Conservation (phyloP, 2,329 filamentous ascomycete species). For the Pleurostoma richardsiae region DNA sequence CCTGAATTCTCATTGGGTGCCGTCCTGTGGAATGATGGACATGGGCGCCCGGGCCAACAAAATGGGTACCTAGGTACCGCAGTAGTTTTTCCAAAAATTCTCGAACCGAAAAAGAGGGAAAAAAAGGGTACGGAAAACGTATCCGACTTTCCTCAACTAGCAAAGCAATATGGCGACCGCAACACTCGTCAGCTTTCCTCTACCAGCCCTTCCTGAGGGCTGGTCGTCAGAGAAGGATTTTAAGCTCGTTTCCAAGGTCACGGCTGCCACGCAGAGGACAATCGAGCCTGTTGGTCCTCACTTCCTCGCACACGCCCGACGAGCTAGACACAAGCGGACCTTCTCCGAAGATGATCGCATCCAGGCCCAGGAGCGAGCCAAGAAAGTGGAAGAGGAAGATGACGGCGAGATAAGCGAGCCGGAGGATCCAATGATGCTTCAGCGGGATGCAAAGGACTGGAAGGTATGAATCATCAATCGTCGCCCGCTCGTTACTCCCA, state of each 20-base stretch:
- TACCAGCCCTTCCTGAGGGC: constrained; percentile 72
- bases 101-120: no score
- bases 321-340: constrained; percentile 92
- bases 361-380: constrained; percentile 88
- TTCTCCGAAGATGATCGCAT: constrained; percentile 99
- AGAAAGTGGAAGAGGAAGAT: constrained; percentile 91
- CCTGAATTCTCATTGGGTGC: no score
- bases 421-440: constrained; percentile 88
- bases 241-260: constrained; percentile 75
- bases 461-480: constrained; percentile 58
- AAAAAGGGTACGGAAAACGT: no score
- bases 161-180: constrained; percentile 57
- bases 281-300: constrained; percentile 96
- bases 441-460: constrained; percentile 97
- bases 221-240: constrained; percentile 92
- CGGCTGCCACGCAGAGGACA: constrained; percentile 73
- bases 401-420: constrained; percentile 87
- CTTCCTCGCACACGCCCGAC: constrained; percentile 94
- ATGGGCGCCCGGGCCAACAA: no score
- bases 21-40: no score
- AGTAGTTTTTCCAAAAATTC: no score
- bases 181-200: constrained; percentile 54
- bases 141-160: constrained; percentile 4
- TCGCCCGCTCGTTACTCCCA: no score
- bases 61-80: no score